phyloP scores from a whole-genome alignment of 2,329 filamentous ascomycete genomes.

The Epichloe festucae region DNA sequence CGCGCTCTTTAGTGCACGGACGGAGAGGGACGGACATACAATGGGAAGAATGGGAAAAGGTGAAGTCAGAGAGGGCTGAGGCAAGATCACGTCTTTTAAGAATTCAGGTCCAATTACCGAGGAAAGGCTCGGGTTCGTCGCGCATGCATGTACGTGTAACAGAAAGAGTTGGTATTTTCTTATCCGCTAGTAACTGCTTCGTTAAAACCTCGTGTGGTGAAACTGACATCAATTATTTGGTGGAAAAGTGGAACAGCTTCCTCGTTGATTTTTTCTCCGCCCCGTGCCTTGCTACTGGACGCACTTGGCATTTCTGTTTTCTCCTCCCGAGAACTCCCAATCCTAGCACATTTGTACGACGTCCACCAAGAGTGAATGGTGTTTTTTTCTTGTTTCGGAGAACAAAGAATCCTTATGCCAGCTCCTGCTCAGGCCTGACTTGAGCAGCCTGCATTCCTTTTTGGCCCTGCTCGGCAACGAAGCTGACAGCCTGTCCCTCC shows the following conservation, averaged over 20 bases:
- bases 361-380: background rate
- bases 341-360: background rate
- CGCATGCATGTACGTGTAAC: background rate
- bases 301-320: background rate
- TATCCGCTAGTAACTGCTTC: constrained; percentile 3
- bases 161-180: constrained; percentile 1
- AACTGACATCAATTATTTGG: constrained; percentile 3
- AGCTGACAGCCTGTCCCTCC: constrained; percentile 8
- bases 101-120: no score
- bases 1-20: no score
- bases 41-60: no score
- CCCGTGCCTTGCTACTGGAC: background rate
- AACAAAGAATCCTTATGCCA: background rate
- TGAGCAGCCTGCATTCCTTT: constrained; percentile 9
- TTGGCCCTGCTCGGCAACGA: constrained; percentile 7
- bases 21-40: no score
- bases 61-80: no score
- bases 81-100: background rate
- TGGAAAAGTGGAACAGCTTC: constrained; percentile 3
- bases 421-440: constrained; percentile 13
- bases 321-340: background rate
- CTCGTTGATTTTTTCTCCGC: background rate
- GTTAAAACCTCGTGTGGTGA: constrained; percentile 1
- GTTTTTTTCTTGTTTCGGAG: background rate
- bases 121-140: background rate